A percentile compares a stretch with the other conserved stretches of the same genome.
Conservation (phyloP, 2,329 filamentous ascomycete genomes). For the Monilinia fructigena region DNA sequence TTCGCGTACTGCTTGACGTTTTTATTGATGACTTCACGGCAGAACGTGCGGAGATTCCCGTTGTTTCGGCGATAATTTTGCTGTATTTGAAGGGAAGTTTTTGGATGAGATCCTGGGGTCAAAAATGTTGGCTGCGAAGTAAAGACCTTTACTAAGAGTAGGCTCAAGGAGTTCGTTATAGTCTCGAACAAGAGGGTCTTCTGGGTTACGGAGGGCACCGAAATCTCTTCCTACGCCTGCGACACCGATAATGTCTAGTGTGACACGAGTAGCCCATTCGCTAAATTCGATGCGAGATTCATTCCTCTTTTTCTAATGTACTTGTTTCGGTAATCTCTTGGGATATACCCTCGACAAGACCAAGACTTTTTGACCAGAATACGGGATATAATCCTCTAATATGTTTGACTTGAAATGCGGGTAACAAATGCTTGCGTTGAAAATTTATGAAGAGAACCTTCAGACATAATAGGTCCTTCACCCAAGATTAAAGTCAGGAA, state of each 20-base stretch:
- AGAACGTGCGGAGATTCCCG: constrained; percentile 61
- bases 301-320: constrained; percentile 40
- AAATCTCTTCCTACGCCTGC: constrained; percentile 73
- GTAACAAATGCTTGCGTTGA: constrained; percentile 71
- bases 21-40: constrained; percentile 63
- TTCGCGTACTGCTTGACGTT: constrained; percentile 49
- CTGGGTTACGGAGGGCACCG: constrained; percentile 57
- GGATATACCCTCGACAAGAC: constrained; percentile 62
- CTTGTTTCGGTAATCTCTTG: constrained; percentile 44
- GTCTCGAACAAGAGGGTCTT: constrained; percentile 56
- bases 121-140: constrained; percentile 59
- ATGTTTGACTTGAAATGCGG: constrained; percentile 78
- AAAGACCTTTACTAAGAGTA: constrained; percentile 49
- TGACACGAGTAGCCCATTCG: constrained; percentile 63
- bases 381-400: constrained; percentile 78
- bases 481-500: constrained; percentile 65
- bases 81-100: constrained; percentile 69
- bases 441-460: constrained; percentile 82
- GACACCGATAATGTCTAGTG: constrained; percentile 71
- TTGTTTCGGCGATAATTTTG: constrained; percentile 55
- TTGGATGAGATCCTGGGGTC: constrained; percentile 56
- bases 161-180: constrained; percentile 57
- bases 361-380: constrained; percentile 75
- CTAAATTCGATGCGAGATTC: constrained; percentile 54
- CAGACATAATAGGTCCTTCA: constrained; percentile 65